Evolutionary conservation across 495 filamentous ascomycete species (phyloP).

Genomic region (Apiosordaria backusii): DNA sequence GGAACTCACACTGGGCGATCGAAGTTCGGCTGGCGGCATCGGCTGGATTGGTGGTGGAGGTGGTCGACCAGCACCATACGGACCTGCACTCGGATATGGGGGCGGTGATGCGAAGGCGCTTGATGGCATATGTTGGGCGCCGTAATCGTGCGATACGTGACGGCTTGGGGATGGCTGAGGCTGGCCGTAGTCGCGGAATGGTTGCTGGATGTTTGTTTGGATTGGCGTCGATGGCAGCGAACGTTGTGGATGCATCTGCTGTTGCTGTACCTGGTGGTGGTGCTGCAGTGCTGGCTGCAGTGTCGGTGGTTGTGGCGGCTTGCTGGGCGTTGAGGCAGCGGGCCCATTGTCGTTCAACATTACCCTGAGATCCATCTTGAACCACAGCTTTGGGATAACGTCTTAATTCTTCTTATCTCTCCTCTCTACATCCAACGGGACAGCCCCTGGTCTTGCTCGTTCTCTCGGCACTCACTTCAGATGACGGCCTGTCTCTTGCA

Average conservation of each 20-base stretch:
- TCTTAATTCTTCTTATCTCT: neutral
- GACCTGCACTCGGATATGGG: constrained; percentile 31
- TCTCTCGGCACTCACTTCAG: neutral
- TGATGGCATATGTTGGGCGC: constrained; percentile 28
- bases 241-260: constrained; percentile 25
- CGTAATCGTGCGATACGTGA: constrained; percentile 42
- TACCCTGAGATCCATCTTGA: constrained; percentile 54
- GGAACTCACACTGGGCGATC: constrained; percentile 47
- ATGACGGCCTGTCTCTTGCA: constrained; percentile 12
- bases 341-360: constrained; percentile 50
- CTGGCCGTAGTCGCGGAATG: constrained; percentile 46
- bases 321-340: constrained; percentile 25
- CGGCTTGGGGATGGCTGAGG: constrained; percentile 43
- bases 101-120: constrained; percentile 39
- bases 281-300: constrained; percentile 24
- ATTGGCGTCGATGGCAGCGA: constrained; percentile 48
- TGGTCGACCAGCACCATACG: constrained; percentile 42
- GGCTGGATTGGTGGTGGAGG: constrained; percentile 52
- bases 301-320: constrained; percentile 26
- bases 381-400: neutral
- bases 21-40: constrained; percentile 43
- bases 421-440: constrained; percentile 10
- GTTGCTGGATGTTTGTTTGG: constrained; percentile 39
- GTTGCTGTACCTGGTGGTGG: constrained; percentile 27
- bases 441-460: neutral